Percentiles rank a stretch among this genome's conserved stretches.
These are phyloP conservation scores for Rehmannia glutinosa DNA, from an alignment of 257 asterid species.

Conservation along the genomic window DNA sequence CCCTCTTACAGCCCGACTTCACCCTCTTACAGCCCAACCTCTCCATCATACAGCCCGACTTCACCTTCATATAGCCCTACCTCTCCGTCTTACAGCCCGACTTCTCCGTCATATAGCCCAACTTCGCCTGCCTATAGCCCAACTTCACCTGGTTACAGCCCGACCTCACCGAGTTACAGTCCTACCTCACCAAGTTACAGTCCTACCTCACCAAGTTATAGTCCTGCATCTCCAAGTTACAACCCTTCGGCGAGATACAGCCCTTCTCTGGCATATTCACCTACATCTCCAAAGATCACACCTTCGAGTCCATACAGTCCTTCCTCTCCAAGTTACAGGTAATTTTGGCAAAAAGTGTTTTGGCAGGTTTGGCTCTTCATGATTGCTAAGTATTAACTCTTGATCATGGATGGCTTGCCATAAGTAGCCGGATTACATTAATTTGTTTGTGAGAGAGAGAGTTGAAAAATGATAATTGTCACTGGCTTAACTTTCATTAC, in stretches of 20 bases:
- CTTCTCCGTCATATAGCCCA: slow-evolving; percentile 80
- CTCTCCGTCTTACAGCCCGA: slow-evolving; percentile 82
- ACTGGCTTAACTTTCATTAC: background rate
- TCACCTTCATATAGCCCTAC: slow-evolving; percentile 92
- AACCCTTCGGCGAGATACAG: slow-evolving; percentile 90
- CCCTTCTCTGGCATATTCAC: slow-evolving; percentile 93
- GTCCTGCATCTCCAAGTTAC: slow-evolving; percentile 79
- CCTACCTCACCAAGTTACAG: slow-evolving; percentile 93
- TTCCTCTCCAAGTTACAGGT: slow-evolving; percentile 98
- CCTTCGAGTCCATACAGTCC: slow-evolving; percentile 96
- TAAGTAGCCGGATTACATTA: background rate
- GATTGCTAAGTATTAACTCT: background rate
- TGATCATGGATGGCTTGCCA: background rate
- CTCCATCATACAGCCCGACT: slow-evolving; percentile 80
- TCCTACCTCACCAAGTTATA: slow-evolving; percentile 79
- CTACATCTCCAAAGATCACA: slow-evolving; percentile 83
- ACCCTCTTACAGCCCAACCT: slow-evolving; percentile 81
- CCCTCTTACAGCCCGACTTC: slow-evolving; percentile 81
- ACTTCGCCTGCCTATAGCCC: slow-evolving; percentile 78
- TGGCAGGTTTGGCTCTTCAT: background rate
- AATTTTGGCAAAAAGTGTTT: slow-evolving; percentile 1
- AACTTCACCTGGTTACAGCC: slow-evolving; percentile 80
- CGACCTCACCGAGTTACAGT: slow-evolving; percentile 87
- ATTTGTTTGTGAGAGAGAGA: background rate
- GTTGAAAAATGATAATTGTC: background rate